A percentile compares a stretch with the other conserved stretches of the same genome.
Conservation (phyloP, 768 basidiomycete genomes). For the Suillus placidus region DNA sequence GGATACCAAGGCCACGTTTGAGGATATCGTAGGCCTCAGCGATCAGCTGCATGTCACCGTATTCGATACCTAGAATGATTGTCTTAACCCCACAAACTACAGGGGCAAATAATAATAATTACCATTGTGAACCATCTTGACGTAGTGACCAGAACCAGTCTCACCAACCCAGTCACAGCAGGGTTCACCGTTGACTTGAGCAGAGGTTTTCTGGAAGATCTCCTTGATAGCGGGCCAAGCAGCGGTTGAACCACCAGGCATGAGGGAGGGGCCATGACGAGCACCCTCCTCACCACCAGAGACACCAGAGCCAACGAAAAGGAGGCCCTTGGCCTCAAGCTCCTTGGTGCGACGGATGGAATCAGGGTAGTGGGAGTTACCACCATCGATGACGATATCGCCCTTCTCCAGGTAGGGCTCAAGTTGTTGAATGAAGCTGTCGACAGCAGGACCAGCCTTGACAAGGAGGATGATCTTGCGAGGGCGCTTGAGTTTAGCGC, state of each 20-base stretch:
- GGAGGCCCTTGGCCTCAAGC: constrained; percentile 90
- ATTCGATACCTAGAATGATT: constrained; percentile 82
- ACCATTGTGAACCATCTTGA: constrained; percentile 99
- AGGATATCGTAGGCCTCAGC: constrained; percentile 99
- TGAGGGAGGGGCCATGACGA: constrained; percentile 94
- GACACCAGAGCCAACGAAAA: constrained; percentile 98
- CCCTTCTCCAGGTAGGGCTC: constrained; percentile 89
- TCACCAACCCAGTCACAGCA: constrained; percentile 99
- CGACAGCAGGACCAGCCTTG: constrained; percentile 96
- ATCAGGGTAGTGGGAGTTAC: constrained; percentile 99
- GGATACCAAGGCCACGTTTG: constrained; percentile 89
- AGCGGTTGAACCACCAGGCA: constrained; percentile 94
- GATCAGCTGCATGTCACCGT: constrained; percentile 99
- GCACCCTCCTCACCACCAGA: constrained; percentile 99
- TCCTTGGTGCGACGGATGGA: constrained; percentile 93
- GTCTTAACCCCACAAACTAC: constrained; percentile 11
- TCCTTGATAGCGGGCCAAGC: constrained; percentile 98
- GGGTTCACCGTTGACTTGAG: constrained; percentile 91
- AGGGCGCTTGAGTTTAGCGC: constrained; percentile 89
- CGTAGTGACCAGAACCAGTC: constrained; percentile 94
- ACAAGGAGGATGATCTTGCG: constrained; percentile 98
- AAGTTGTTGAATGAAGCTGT: constrained; percentile 91
- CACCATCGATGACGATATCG: constrained; percentile 99
- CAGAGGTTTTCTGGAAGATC: constrained; percentile 98
- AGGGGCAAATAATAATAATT: constrained; percentile 25